Evolutionary conservation across 345 rosid genomes (phyloP).

Genomic region (Limnanthes douglasii): DNA sequence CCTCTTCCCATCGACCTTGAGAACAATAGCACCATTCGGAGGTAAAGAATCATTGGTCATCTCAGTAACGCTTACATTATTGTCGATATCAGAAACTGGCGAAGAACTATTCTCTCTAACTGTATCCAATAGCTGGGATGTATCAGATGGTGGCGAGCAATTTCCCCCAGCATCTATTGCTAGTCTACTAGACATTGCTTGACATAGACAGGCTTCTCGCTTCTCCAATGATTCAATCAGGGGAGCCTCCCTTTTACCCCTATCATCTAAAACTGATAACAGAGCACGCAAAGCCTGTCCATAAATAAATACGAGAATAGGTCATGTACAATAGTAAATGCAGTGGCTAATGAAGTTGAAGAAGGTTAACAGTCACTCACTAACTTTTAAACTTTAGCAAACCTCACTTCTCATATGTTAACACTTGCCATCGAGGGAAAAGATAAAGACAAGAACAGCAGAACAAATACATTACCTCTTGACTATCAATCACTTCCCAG

Average conservation of each 20-base stretch:
- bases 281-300: constrained; percentile 67
- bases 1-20: constrained; percentile 51
- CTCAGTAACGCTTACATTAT: constrained; percentile 27
- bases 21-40: constrained; percentile 42
- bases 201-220: constrained; percentile 47
- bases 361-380: not conserved
- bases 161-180: constrained; percentile 9
- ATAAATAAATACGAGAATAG: not conserved
- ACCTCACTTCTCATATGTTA: not conserved
- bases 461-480: constrained; percentile 41
- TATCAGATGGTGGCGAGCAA: constrained; percentile 16
- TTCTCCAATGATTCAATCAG: constrained; percentile 77
- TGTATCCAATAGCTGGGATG: constrained; percentile 20
- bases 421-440: constrained; percentile 2
- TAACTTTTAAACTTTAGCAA: not conserved
- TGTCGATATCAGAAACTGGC: constrained; percentile 90
- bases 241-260: constrained; percentile 73
- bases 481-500: constrained; percentile 84
- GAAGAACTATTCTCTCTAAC: constrained; percentile 69
- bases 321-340: not conserved
- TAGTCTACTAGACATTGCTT: constrained; percentile 45
- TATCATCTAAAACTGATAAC: constrained; percentile 68
- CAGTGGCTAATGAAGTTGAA: too few relatives aligned
- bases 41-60: constrained; percentile 22
- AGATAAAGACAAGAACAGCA: constrained; percentile 5